Percentiles rank a stretch among this genome's conserved stretches.
Evolutionary conservation across 192 early-diverging fungal genomes (phyloP).

Genomic region (Polychytrium aggregatum): DNA sequence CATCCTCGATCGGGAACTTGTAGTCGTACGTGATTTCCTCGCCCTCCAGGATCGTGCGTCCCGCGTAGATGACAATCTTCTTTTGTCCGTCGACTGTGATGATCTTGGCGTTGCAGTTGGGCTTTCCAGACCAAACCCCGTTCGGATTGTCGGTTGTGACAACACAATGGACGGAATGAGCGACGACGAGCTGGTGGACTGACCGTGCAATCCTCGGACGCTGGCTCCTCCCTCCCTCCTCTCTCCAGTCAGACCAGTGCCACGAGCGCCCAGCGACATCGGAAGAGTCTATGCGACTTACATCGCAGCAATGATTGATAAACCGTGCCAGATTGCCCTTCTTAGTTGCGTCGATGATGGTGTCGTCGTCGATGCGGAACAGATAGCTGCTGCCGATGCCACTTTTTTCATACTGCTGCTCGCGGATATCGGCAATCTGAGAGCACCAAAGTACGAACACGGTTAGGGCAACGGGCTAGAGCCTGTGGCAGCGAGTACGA

Average conservation of each 20-base stretch:
- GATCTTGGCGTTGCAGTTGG: conserved; percentile 94
- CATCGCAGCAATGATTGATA: conserved; percentile 95
- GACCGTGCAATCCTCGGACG: too few species aligned
- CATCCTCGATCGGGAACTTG: conserved; percentile 85
- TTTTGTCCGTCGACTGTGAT: conserved; percentile 86
- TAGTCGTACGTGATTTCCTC: conserved; percentile 99
- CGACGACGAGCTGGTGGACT: too few species aligned
- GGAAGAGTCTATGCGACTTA: too few species aligned
- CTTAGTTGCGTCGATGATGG: conserved; percentile 94
- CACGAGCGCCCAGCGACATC: too few species aligned
- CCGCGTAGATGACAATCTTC: conserved; percentile 97
- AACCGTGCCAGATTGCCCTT: conserved; percentile 96
- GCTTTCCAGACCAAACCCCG: too few species aligned
- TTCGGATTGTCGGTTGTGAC: background rate
- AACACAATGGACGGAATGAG: too few species aligned
- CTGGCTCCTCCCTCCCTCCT: too few species aligned
- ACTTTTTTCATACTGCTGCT: conserved; percentile 83
- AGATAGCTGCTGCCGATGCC: conserved; percentile 91
- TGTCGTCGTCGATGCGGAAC: conserved; percentile 92
- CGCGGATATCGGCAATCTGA: conserved; percentile 76
- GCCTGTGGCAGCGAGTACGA: too few species aligned
- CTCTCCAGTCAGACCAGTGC: too few species aligned
- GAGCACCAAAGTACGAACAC: too few species aligned
- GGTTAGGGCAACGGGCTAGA: too few species aligned
- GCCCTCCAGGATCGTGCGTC: conserved; percentile 80